phyloP scores from a whole-genome alignment of 2,329 filamentous ascomycete genomes.

The Delphinella strobiligena region DNA sequence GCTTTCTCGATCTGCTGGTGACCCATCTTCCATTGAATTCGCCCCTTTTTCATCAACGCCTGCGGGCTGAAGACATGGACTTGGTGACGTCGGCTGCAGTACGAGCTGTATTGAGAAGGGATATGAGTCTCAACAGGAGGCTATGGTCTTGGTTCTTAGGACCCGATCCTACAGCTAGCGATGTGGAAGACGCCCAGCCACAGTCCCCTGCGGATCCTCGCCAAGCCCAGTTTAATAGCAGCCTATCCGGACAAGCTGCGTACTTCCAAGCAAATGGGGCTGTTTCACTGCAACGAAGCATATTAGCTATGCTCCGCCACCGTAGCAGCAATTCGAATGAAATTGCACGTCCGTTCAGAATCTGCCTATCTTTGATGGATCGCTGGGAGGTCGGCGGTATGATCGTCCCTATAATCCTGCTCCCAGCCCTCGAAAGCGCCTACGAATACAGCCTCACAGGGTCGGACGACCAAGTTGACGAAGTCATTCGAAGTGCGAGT shows the following conservation, averaged over 20 bases:
- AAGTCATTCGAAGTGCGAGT: constrained; percentile 84
- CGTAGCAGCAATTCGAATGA: constrained; percentile 47
- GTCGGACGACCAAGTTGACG: constrained; percentile 60
- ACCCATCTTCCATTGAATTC: constrained; percentile 81
- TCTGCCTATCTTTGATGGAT: constrained; percentile 94
- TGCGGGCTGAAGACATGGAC: constrained; percentile 65
- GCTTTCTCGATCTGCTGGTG: constrained; percentile 85
- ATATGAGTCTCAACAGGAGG: constrained; percentile 92
- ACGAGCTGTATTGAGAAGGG: constrained; percentile 76
- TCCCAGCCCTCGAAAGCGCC: constrained; percentile 73
- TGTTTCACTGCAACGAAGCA: constrained; percentile 57
- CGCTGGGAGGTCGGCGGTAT: constrained; percentile 92
- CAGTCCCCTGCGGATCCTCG: constrained; percentile 13
- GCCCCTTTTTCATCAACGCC: constrained; percentile 61
- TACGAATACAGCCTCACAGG: constrained; percentile 58
- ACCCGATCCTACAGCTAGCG: constrained; percentile 44
- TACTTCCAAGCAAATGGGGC: constrained; percentile 80
- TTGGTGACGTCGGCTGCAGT: constrained; percentile 69
- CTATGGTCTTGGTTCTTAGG: constrained; percentile 96
- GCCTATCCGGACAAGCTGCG: constrained; percentile 42
- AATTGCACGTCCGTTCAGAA: constrained; percentile 72
- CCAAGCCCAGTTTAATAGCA: constrained; percentile 31
- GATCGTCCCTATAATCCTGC: constrained; percentile 77
- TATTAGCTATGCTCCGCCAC: constrained; percentile 63
- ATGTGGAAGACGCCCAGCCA: constrained; percentile 15